Evolutionary conservation across 1,284 basidiomycete genomes (phyloP), one percentile per base, ranked within the genome.

Genomic region (Sporisorium iseilematis-ciliati): DNA sequence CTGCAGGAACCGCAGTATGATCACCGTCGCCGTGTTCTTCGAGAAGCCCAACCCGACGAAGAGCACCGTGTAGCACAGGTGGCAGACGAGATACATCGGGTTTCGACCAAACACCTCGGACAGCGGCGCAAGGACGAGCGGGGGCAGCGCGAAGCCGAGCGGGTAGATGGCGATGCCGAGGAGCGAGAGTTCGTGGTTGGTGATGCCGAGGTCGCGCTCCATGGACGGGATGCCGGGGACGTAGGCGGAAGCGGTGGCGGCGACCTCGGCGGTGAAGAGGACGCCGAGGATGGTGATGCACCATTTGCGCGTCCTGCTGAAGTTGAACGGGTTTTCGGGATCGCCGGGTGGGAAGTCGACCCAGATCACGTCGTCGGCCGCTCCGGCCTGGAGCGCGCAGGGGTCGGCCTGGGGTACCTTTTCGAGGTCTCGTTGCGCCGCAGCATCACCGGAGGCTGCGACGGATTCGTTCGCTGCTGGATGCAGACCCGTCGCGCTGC

Each of bases 91-190:
- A 78, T 92, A 93, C 16, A 92, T 85, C 31, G 91, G 91, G 56
- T 89, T 89, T 38, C 92, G 85, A 0, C 92, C 92, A 71, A 92
- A 90, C 79, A 93, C 92, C 82, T 93, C 92, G 65, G 90, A 91
- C 69, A 93, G 89, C 0, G 92, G 91, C 12, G 80, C 80, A 5
- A 82, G 72, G 3, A 92, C 87, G 11, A 93, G 88, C 0, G 92
- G 92, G 2, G 90, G 88, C 20, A 92, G 68, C 1, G 88, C 91
- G 73, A 92, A 93, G 0, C 92, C 92, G 31, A 92, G 86, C 6
- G 80, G 78, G 49, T 79, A 81, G 52, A 86, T 77, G 67, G 86
- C 5, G 89, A 88, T 83, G 89, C 93, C 33, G 90, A 86, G 65
- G 88, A 89, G 40, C 91, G 86, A 0, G 89, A 92, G 23, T 89